Evolutionary conservation across 805 yeast genomes (phyloP), one percentile per base, ranked within the genome.

Genomic region (Kregervanrija pseudodelftensis): DNA sequence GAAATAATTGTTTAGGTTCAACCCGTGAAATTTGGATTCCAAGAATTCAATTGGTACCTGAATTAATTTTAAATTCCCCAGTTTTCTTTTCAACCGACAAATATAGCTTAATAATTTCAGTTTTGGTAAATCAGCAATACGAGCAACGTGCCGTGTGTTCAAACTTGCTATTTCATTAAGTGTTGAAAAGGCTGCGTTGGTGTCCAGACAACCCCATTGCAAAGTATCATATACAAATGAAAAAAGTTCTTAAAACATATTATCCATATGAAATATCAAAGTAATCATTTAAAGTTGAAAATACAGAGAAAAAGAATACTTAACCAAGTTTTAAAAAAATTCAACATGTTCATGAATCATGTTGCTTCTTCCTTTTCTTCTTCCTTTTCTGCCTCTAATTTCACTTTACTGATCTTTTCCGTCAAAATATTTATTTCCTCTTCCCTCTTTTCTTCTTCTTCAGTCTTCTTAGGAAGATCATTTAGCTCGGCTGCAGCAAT

Each of bases 251-350:
- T 22, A 7, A 22, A 22, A 65, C 42, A 76, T 70, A 0, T 82
- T 82, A 53, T 79, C 82, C 9, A 67, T 66, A 8, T 66, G 57
- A 80, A 37, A 82, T 60, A 1, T 82, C 82, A 30, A 78, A 55
- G 45, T 78, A 83, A 53, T 79, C 84, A 32, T 78, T 57, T 1
- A 78, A 61, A 0, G 79, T 56, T 16, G 78, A 57, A 16, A 65
- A 43, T 9, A 22, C 28, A 7, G 7, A 22, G 28, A 7, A 7
- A 22, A 22, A 22, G 28, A 22, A 22, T 22, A 22, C 7, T 22
- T 22, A 22, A 7, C 28, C 28, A 22, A 22, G 8, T 22, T 5
- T 4, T 8, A 22, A 17, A 5, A 17, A 17, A 22, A 22, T 7
- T 5, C 28, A 22, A 22, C 22, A 7, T 7, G 8, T 5, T 22